phyloP scores from a whole-genome alignment of 371 early-diverging fungal species.

The Saksenaea oblongispora region DNA sequence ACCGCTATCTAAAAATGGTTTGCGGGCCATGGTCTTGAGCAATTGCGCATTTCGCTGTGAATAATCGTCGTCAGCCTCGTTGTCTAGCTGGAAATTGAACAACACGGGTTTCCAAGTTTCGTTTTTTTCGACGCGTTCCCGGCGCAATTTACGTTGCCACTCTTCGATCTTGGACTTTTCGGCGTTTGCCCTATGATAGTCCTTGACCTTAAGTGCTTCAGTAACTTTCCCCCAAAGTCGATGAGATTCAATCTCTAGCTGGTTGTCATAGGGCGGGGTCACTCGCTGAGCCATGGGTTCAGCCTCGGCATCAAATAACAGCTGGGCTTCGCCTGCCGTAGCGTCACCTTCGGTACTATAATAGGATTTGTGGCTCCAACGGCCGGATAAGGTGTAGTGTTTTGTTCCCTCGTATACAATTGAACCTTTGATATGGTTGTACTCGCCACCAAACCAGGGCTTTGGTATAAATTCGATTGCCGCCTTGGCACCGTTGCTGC shows the following conservation, averaged over 20 bases:
- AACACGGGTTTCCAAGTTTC: slow-evolving; percentile 46
- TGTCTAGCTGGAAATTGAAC: slow-evolving; percentile 56
- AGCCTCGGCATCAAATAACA: slow-evolving; percentile 67
- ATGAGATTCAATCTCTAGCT: slow-evolving; percentile 69
- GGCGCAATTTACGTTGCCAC: slow-evolving; percentile 66
- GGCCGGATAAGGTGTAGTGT: slow-evolving; percentile 47
- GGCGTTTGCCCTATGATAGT: slow-evolving; percentile 65
- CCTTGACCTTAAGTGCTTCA: slow-evolving; percentile 61
- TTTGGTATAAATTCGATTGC: slow-evolving; percentile 59
- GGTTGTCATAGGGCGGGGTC: slow-evolving; percentile 60
- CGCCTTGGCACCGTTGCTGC: slow-evolving; percentile 45
- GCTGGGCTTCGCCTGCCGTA: slow-evolving; percentile 24
- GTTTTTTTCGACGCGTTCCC: slow-evolving; percentile 56
- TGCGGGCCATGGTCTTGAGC: slow-evolving; percentile 22
- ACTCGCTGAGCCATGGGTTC: slow-evolving; percentile 56
- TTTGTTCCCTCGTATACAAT: slow-evolving; percentile 27
- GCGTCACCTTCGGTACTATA: slow-evolving; percentile 34
- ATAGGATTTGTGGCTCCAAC: slow-evolving; percentile 67
- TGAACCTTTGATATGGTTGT: slow-evolving; percentile 49
- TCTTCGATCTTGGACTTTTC: slow-evolving; percentile 78
- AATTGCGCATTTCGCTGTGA: slow-evolving; percentile 11
- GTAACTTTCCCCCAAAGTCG: slow-evolving; percentile 72
- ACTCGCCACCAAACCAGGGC: slow-evolving; percentile 58
- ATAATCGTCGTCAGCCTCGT: slow-evolving; percentile 17
- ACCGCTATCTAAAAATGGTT: slow-evolving; percentile 40